Evolutionary conservation across 768 basidiomycete genomes (phyloP).

Genomic region (Collybiopsis confluens): DNA sequence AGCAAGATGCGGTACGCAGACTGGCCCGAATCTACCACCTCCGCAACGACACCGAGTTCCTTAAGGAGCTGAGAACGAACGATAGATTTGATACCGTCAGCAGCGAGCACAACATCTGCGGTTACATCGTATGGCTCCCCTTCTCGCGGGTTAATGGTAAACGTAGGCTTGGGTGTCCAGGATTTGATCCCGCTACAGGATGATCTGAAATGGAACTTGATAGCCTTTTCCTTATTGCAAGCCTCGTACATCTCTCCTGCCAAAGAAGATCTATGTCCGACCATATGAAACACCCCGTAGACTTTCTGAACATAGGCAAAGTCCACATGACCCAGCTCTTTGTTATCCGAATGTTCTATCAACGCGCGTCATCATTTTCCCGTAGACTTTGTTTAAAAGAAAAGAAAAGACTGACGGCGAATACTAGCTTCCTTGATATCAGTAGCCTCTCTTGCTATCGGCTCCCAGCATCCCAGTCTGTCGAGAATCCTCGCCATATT

Average conservation of each 20-base stretch:
- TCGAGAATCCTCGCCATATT: slow-evolving; percentile 27
- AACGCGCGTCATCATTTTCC: neutral
- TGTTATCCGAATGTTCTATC: slow-evolving; percentile 19
- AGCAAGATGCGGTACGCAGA: slow-evolving; percentile 35
- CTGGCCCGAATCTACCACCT: slow-evolving; percentile 32
- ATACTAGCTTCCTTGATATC: slow-evolving; percentile 22
- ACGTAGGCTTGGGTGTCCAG: slow-evolving; percentile 16
- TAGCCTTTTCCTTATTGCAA: slow-evolving; percentile 18
- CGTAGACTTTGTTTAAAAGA: neutral
- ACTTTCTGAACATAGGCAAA: slow-evolving; percentile 22
- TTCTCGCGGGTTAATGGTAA: slow-evolving; percentile 10
- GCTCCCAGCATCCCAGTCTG: slow-evolving; percentile 24
- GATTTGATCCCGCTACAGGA: slow-evolving; percentile 23
- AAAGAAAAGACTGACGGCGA: slow-evolving; percentile 16
- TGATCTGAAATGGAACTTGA: slow-evolving; percentile 23
- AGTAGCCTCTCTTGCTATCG: slow-evolving; percentile 22
- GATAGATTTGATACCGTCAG: slow-evolving; percentile 33
- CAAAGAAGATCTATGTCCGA: slow-evolving; percentile 30
- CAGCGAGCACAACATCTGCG: slow-evolving; percentile 31
- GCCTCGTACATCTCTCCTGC: slow-evolving; percentile 26
- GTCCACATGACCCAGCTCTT: slow-evolving; percentile 24
- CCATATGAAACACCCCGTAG: slow-evolving; percentile 28
- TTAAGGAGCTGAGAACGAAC: slow-evolving; percentile 27
- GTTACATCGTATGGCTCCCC: slow-evolving; percentile 19
- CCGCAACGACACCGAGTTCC: slow-evolving; percentile 21